Conservation (phyloP, 768 basidiomycete genomes). For the Mycena galericulata region DNA sequence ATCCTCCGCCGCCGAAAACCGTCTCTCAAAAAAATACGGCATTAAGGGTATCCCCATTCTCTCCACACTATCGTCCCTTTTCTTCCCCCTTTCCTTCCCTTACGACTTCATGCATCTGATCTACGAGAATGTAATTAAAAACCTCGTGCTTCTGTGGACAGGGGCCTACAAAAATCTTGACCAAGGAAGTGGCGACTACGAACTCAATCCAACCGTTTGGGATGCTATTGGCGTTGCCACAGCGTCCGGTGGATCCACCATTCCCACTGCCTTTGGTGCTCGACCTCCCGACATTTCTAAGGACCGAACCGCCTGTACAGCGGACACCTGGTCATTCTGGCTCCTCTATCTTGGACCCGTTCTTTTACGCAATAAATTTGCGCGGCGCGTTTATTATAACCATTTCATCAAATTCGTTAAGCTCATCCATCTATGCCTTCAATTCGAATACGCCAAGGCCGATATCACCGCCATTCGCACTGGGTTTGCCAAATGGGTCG, state of each 20-base stretch:
- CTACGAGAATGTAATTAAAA: conserved; percentile 48
- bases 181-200: conserved; percentile 41
- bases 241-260: background rate
- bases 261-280: background rate
- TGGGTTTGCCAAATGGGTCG: conserved; percentile 46
- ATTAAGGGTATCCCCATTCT: conserved; percentile 54
- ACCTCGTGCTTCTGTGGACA: conserved; percentile 49
- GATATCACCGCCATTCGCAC: conserved; percentile 37
- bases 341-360: background rate
- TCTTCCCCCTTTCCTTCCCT: conserved; percentile 53
- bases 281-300: background rate
- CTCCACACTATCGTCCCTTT: conserved; percentile 43
- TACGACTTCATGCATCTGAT: conserved; percentile 61
- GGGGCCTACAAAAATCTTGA: conserved; percentile 37
- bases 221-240: conserved; percentile 36
- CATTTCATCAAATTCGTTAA: background rate
- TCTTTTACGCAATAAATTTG: background rate
- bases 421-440: conserved; percentile 45
- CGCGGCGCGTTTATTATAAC: background rate
- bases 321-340: conserved; percentile 4
- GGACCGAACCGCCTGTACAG: background rate
- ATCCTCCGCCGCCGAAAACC: conserved; percentile 33
- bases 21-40: conserved; percentile 41
- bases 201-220: conserved; percentile 43
- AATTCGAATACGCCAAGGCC: conserved; percentile 37